Evolutionary conservation across 352 stramenopile genomes (phyloP), one percentile per base, ranked within the genome.

Genomic region (Aphanomyces euteiches): DNA sequence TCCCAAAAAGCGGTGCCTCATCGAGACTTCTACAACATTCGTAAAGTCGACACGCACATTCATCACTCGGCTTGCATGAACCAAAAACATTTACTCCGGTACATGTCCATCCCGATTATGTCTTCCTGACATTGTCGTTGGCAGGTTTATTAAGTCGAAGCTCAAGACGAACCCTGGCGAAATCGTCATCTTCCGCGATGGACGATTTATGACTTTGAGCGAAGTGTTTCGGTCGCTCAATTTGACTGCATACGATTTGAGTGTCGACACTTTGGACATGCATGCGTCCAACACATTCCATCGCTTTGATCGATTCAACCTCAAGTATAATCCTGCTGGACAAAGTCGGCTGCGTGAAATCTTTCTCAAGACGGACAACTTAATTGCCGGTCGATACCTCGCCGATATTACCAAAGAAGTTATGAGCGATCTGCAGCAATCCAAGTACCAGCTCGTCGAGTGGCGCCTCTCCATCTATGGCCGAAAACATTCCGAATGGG

Each of bases 221-320:
- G 89, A 99, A 74, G 90, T 98, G 8, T 98, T 98, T 73, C 78
- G 87, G 56, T 96, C 87, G 59, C 81, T 98, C 38, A 93, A 91
- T 58, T 83, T 99, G 39, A 98, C 97, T 56, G 93, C 95, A 4
- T 98, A 99, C 77, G 96, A 99, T 75, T 80, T 99, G 57, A 99
- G 93, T 56, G 98, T 99, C 65, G 97, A 99, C 77, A 99, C 96
- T 47, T 91, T 99, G 45, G 96, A 99, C 81, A 99, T 99, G 80
- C 89, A 99, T 74, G 97, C 97, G n/a, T 97, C 98, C 83, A 98
- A 99, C 77, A 98, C 94, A 53, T 99, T 99, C 82, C 96, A 99
- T 74, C 87, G 96, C 70, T 99, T 99, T 80, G 97, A 99, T 76
- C 96, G 98, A 43, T 99, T 99, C 77, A 99, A 99, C 78, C 81